Evolutionary conservation across 1,284 basidiomycete species (phyloP).

Genomic region (Heliocybe sulcata): DNA sequence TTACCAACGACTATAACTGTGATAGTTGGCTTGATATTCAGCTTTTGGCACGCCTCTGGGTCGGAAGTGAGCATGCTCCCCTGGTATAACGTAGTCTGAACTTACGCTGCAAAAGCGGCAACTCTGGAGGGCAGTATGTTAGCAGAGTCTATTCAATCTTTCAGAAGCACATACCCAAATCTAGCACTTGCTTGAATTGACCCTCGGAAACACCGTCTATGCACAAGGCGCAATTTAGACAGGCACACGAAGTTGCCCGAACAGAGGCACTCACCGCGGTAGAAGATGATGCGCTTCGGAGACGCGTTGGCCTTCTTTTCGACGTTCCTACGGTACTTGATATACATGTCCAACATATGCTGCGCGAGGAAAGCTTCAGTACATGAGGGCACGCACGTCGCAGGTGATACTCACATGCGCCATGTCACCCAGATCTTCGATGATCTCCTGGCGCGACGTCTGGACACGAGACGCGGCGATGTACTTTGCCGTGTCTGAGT

Average conservation of each 20-base stretch:
- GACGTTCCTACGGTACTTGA: constrained; percentile 38
- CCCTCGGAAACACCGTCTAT: constrained; percentile 77
- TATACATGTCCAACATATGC: constrained; percentile 50
- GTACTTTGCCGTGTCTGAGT: constrained; percentile 52
- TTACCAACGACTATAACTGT: constrained; percentile 75
- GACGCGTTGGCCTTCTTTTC: constrained; percentile 43
- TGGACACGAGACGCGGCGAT: constrained; percentile 56
- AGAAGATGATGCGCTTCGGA: constrained; percentile 69
- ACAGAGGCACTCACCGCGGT: constrained; percentile 40
- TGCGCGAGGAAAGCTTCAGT: constrained; percentile 13
- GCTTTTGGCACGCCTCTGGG: constrained; percentile 47
- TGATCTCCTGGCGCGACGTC: constrained; percentile 65
- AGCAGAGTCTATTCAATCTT: not conserved
- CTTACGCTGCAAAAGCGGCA: constrained; percentile 49
- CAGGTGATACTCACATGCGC: constrained; percentile 29
- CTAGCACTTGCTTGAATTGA: constrained; percentile 64
- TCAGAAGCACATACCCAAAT: constrained; percentile 33
- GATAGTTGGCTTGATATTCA: constrained; percentile 55
- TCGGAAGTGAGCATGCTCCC: not conserved
- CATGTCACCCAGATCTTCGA: constrained; percentile 62
- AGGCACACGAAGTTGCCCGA: too few species aligned
- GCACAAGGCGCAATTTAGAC: constrained; percentile 4
- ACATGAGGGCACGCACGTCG: not conserved
- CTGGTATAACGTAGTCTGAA: not conserved
- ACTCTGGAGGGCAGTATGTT: constrained; percentile 29